These are phyloP conservation scores for Kalmusia sp. DNA, from an alignment of 2,329 filamentous ascomycete genomes.

Conservation along the genomic window DNA sequence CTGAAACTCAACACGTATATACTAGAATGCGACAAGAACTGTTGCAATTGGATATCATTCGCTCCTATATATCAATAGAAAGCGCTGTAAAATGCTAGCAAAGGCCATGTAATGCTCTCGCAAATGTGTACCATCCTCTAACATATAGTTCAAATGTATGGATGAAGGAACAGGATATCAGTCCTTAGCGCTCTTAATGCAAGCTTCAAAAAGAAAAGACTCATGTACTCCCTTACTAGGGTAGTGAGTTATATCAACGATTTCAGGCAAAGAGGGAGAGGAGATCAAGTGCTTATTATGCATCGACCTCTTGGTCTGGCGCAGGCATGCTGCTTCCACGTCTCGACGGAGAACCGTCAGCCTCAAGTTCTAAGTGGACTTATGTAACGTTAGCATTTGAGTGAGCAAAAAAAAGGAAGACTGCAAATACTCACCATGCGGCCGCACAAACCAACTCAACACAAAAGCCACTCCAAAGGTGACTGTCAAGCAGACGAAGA, in stretches of 20 bases:
- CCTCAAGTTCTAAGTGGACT: constrained; percentile 15
- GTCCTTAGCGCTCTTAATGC: too few relatives aligned
- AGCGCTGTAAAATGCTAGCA: too few relatives aligned
- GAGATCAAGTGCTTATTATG: neutral
- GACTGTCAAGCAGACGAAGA: constrained; percentile 76
- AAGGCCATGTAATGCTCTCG: too few relatives aligned
- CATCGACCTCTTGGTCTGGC: neutral
- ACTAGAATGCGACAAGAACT: too few relatives aligned
- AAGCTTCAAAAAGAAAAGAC: too few relatives aligned
- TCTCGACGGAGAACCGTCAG: constrained; percentile 10
- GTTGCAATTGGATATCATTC: too few relatives aligned
- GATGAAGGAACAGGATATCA: too few relatives aligned
- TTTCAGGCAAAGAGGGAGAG: neutral
- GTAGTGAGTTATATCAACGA: neutral
- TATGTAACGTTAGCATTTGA: neutral
- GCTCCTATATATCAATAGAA: too few relatives aligned
- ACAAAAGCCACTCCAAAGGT: constrained; percentile 72
- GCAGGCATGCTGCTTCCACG: neutral
- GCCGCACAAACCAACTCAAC: constrained; percentile 73
- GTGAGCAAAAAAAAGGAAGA: neutral
- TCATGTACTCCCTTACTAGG: too few relatives aligned
- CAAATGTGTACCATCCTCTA: too few relatives aligned
- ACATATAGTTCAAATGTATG: too few relatives aligned
- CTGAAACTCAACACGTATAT: too few relatives aligned
- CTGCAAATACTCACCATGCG: constrained; percentile 69